A percentile compares a stretch with the other conserved stretches of the same genome.
Evolutionary conservation across 306 rosid species (phyloP).

Genomic region (Mucuna pruriens): DNA sequence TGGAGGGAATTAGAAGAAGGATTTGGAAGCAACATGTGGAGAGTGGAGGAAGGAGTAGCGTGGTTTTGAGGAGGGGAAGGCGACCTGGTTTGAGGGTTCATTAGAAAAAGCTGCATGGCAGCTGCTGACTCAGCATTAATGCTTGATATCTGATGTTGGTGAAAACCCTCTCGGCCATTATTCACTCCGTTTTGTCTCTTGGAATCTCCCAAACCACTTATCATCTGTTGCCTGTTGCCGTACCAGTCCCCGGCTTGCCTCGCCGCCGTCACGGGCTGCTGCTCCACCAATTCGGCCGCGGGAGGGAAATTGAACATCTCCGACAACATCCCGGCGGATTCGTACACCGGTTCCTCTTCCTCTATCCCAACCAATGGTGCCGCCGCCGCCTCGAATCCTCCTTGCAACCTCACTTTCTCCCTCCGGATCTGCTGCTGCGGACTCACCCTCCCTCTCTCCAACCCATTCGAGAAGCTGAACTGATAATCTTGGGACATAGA

Average conservation of each 20-base stretch:
- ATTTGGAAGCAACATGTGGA: constrained; percentile 81
- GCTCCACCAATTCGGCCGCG: constrained; percentile 56
- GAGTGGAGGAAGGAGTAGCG: constrained; percentile 55
- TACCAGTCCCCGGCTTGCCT: constrained; percentile 68
- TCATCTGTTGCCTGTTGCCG: constrained; percentile 50
- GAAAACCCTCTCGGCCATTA: constrained; percentile 26
- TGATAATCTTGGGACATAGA: constrained; percentile 97
- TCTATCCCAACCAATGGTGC: constrained; percentile 68
- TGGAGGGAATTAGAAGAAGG: constrained; percentile 60
- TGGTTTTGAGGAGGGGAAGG: constrained; percentile 61
- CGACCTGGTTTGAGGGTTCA: constrained; percentile 80
- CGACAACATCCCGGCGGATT: constrained; percentile 81
- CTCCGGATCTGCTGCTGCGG: constrained; percentile 79
- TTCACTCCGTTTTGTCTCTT: constrained; percentile 39
- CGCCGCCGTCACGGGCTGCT: constrained; percentile 50
- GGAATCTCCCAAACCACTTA: constrained; percentile 47
- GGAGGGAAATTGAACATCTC: constrained; percentile 89
- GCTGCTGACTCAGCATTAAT: constrained; percentile 91
- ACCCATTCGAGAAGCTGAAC: constrained; percentile 77
- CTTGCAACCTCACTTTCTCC: constrained; percentile 64
- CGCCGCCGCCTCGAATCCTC: constrained; percentile 53
- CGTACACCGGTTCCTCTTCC: constrained; percentile 71
- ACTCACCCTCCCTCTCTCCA: constrained; percentile 64
- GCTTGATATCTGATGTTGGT: constrained; percentile 55
- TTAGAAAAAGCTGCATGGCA: constrained; percentile 96